Conservation (phyloP, 1,139 yeast genomes). For the Kazachstania sp. region DNA sequence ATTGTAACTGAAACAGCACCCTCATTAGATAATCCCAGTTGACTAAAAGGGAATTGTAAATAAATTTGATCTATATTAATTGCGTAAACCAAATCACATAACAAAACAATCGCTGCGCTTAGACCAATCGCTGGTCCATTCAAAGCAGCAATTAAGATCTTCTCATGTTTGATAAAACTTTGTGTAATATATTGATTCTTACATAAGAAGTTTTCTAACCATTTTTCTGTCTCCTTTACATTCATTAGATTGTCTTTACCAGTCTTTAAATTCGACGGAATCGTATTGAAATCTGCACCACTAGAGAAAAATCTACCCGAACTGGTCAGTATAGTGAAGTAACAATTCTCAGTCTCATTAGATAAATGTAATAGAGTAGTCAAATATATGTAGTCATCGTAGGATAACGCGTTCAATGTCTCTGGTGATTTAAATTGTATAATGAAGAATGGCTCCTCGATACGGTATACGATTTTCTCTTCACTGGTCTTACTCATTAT, state of each 20-base stretch:
- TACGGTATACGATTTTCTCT: slow-evolving; percentile 13
- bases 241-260: slow-evolving; percentile 6
- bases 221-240: slow-evolving; percentile 25
- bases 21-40: slow-evolving; percentile 76
- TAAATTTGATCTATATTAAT: slow-evolving; percentile 45
- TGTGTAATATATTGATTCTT: slow-evolving; percentile 65
- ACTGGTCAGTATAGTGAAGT: slow-evolving; percentile 59
- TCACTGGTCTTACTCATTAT: slow-evolving; percentile 1
- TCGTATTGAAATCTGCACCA: slow-evolving; percentile 63
- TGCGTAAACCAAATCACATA: slow-evolving; percentile 71
- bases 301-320: slow-evolving; percentile 76
- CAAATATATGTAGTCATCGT: slow-evolving; percentile 54
- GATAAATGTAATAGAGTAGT: slow-evolving; percentile 58
- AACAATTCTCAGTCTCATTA: slow-evolving; percentile 54
- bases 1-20: slow-evolving; percentile 70
- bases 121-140: slow-evolving; percentile 89
- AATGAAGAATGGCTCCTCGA: slow-evolving; percentile 31
- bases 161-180: slow-evolving; percentile 61
- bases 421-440: slow-evolving; percentile 62
- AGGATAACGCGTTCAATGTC: slow-evolving; percentile 59
- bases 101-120: slow-evolving; percentile 61
- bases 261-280: slow-evolving; percentile 13
- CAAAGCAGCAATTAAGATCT: slow-evolving; percentile 64
- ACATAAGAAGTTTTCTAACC: slow-evolving; percentile 55
- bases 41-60: slow-evolving; percentile 72